Percentiles rank a stretch among this genome's conserved stretches.
Conservation (phyloP, 164 flowering plant species). For the Nelumbo lutea region DNA sequence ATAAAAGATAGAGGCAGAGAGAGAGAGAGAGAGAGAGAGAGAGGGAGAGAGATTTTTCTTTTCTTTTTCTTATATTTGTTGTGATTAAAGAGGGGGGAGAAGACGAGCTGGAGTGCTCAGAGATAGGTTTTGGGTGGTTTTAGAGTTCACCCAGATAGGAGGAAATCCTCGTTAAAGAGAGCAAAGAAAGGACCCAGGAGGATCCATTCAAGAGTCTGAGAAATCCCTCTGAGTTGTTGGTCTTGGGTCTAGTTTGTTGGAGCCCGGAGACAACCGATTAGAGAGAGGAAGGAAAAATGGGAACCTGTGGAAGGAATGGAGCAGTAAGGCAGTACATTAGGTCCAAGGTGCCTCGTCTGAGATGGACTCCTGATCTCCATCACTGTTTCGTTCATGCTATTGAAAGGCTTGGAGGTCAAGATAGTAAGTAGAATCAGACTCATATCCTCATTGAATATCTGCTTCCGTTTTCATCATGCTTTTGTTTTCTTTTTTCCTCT, state of each 20-base stretch:
- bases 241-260: background rate
- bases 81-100: background rate
- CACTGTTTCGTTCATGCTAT: slow-evolving; percentile 75
- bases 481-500: background rate
- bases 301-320: slow-evolving; percentile 64
- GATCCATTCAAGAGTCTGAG: background rate
- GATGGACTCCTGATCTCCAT: slow-evolving; percentile 95
- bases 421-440: slow-evolving; percentile 39
- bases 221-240: background rate
- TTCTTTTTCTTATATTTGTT: background rate
- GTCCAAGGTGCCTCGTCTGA: slow-evolving; percentile 72
- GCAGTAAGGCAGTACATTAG: slow-evolving; percentile 69
- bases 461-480: background rate
- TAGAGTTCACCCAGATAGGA: background rate
- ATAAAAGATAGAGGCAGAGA: background rate
- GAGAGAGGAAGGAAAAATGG: slow-evolving; percentile 27
- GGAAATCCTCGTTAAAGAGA: too few relatives aligned
- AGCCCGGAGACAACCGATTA: background rate
- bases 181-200: background rate
- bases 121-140: background rate
- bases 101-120: slow-evolving; percentile 1
- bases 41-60: background rate
- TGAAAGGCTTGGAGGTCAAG: slow-evolving; percentile 83
- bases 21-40: slow-evolving; percentile 4
- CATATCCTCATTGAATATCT: background rate